Base-by-base conservation (phyloP, 2,329 filamentous ascomycete genomes). In the Claviceps purpurea region DNA sequence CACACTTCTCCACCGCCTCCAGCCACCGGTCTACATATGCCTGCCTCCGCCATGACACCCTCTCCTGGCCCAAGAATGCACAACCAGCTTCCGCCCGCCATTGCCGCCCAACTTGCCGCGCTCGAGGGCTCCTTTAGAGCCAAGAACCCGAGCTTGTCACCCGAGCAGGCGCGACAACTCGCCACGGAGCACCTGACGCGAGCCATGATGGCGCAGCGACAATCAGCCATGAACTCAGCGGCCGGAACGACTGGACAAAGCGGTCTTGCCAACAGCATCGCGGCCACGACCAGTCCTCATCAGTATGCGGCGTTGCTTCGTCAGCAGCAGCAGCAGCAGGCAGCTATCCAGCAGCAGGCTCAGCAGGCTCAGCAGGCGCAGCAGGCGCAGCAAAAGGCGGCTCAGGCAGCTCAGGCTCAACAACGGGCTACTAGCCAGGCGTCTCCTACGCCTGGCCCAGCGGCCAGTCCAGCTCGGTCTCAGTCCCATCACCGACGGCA, bases 241-340 rank as follows among this genome's bases (percentile, higher is more conserved):
- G 74, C 76, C 2, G 77, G 76, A 10, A 72, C 66, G 14, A 67
- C 69, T 4, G 69, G 69, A 7, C 73, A 77, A 56, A 65, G 73
- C 14, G 70, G 71, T 2, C 70, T 77, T 50, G 68, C 73, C 16
- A 77, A 73, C 49, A 71, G 73, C 18, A 70, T 76, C 48, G 65
- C 70, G 1, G 68, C 70, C 18, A 74, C 73, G 0, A 69, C 71
- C 1, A 77, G 74, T 52, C 78, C 78, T 30, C 77, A 81, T 42
- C 78, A 81, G 55, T 81, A 81, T 59, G 78, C 78, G 1, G 77
- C 78, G 52, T 66, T 81, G 38, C 70, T 81, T 8, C 67, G 78
- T 45, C 76, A 78, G 41, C 78, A 81, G 57, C 77, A 80, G 55
- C 75, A 78, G 55, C 69, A 71, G 30, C 73, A 68, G 54, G 66